phyloP scores from a whole-genome alignment of 345 rosid genomes.

The Abelmoschus esculentus region DNA sequence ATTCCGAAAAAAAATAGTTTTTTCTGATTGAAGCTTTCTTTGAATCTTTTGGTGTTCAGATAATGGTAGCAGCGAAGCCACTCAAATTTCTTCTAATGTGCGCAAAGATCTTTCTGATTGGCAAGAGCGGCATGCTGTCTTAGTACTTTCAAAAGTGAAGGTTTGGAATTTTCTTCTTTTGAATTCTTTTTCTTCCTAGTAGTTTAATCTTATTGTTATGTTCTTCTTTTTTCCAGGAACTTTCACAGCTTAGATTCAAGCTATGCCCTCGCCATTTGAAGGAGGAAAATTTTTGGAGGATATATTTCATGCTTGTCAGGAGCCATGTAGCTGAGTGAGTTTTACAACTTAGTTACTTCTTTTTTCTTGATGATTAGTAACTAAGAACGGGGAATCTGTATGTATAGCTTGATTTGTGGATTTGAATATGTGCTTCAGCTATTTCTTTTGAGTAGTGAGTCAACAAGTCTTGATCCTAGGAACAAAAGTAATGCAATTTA shows the following conservation, averaged over 20 bases:
- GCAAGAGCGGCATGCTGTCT: constrained; percentile 72
- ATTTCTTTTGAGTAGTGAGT: no score
- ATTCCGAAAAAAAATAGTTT: neutral
- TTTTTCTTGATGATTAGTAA: neutral
- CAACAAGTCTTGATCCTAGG: neutral
- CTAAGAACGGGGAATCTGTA: neutral
- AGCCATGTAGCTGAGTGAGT: constrained; percentile 58
- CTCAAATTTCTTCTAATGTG: constrained; percentile 27
- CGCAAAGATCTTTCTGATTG: constrained; percentile 69
- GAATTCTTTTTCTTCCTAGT: neutral
- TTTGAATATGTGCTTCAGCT: neutral
- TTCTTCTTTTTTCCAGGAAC: constrained; percentile 40
- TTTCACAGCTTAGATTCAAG: constrained; percentile 69
- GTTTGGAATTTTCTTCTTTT: constrained; percentile 15
- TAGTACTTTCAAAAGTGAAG: constrained; percentile 60
- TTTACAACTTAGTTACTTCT: neutral
- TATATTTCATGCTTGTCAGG: constrained; percentile 68
- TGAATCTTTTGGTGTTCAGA: constrained; percentile 34
- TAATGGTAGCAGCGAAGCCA: constrained; percentile 31
- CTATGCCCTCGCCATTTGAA: constrained; percentile 69
- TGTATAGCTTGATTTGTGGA: neutral
- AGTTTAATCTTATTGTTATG: neutral
- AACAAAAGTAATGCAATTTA: neutral
- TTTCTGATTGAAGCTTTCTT: neutral
- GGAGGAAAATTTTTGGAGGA: constrained; percentile 79